Evolutionary conservation across 306 rosid species (phyloP).

Genomic region (Cajanus cajan): DNA sequence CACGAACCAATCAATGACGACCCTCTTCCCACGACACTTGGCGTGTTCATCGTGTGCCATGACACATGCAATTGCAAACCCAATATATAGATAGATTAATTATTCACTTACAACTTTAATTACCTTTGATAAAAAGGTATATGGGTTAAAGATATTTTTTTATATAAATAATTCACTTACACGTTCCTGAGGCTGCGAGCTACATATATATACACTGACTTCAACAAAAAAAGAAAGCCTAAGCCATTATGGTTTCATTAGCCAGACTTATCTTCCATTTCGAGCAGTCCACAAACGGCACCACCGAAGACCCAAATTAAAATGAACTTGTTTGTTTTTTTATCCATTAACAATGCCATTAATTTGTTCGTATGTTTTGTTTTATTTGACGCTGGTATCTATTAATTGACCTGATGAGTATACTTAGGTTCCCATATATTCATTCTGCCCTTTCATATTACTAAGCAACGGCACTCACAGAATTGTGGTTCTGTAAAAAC

Average conservation of each 20-base stretch:
- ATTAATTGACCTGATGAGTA: not conserved
- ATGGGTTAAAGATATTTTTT: too few relatives aligned
- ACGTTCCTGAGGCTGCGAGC: not conserved
- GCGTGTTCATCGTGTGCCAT: conserved; percentile 17
- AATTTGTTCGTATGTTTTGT: not conserved
- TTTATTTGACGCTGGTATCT: not conserved
- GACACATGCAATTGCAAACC: conserved; percentile 32
- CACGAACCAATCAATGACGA: too few relatives aligned
- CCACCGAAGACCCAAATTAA: not conserved
- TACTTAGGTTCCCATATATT: not conserved
- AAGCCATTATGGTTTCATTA: not conserved
- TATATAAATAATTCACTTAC: too few relatives aligned
- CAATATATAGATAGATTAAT: too few relatives aligned
- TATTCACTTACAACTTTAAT: too few relatives aligned
- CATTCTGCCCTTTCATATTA: too few relatives aligned
- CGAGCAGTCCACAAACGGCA: not conserved
- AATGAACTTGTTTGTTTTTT: not conserved
- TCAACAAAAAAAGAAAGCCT: not conserved
- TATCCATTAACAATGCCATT: not conserved
- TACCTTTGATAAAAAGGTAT: too few relatives aligned
- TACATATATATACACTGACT: not conserved
- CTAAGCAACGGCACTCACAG: too few relatives aligned
- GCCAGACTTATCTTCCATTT: not conserved
- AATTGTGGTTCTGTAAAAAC: too few relatives aligned
- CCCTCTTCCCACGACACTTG: conserved; percentile 20